Conservation (phyloP, 208 protist genomes). For the Tritrichomonas foetus region DNA sequence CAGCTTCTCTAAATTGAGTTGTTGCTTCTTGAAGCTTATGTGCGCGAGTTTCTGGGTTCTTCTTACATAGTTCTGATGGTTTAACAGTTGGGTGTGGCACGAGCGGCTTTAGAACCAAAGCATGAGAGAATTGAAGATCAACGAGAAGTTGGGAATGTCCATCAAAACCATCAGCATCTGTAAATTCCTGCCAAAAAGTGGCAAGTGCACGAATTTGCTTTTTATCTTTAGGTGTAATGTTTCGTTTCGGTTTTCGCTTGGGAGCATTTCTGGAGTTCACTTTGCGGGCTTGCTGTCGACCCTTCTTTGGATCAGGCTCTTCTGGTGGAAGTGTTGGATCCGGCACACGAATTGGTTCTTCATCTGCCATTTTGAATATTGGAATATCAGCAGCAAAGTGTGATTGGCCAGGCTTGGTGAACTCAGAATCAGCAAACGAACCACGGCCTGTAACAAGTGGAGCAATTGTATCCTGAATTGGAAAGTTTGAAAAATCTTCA, state of each 20-base stretch:
- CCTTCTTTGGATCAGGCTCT: not conserved
- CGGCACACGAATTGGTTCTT: not conserved
- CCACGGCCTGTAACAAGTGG: not conserved
- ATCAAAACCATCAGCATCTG: not conserved
- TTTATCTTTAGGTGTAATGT: not conserved
- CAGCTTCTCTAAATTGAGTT: not conserved
- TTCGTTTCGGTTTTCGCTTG: not conserved
- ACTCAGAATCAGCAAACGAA: not conserved
- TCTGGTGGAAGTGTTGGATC: not conserved
- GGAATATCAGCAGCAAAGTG: not conserved
- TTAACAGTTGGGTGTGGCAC: not conserved
- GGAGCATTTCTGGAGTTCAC: not conserved
- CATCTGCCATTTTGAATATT: not conserved
- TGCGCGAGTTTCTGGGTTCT: not conserved
- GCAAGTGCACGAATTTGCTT: not conserved
- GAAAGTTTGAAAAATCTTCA: not conserved
- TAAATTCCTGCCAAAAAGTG: not conserved
- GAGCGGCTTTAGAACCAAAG: not conserved
- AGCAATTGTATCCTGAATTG: not conserved
- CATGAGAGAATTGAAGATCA: slow-evolving; percentile 28
- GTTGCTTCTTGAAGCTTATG: not conserved
- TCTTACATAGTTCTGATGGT: not conserved
- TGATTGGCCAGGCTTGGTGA: slow-evolving; percentile 30
- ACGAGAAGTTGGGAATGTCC: not conserved
- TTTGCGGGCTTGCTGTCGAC: not conserved